Percentiles rank a stretch among this genome's conserved stretches.
Conservation (phyloP, 2,329 filamentous ascomycete genomes). For the Aspergillaceae sp. region DNA sequence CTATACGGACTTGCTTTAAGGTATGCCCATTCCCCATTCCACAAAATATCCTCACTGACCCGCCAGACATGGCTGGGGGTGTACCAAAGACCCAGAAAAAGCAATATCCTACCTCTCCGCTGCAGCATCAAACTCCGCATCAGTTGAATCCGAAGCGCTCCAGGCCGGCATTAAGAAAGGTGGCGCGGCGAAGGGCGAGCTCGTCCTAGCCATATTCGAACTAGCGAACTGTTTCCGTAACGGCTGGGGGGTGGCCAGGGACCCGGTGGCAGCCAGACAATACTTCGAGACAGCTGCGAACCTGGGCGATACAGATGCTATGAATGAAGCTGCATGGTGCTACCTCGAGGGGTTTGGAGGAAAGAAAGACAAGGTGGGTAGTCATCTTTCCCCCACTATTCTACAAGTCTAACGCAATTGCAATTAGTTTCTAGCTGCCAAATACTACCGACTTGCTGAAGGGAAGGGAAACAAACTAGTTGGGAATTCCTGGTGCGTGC, state of each 20-base stretch:
- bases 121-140: conserved; percentile 82
- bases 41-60: conserved; percentile 9
- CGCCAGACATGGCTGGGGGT: conserved; percentile 84
- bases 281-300: conserved; percentile 98
- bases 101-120: conserved; percentile 79
- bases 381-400: not conserved
- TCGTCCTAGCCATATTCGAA: conserved; percentile 94
- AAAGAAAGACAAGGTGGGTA: conserved; percentile 93
- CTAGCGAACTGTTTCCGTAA: conserved; percentile 69
- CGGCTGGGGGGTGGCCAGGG: conserved; percentile 84
- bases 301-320: conserved; percentile 89
- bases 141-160: conserved; percentile 76
- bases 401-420: not conserved
- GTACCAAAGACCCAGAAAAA: conserved; percentile 58
- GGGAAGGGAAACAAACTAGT: conserved; percentile 79
- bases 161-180: conserved; percentile 85
- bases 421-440: conserved; percentile 53
- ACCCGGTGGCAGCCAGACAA: conserved; percentile 73
- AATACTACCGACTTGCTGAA: conserved; percentile 88
- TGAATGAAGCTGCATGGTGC: conserved; percentile 96
- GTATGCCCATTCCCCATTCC: conserved; percentile 36
- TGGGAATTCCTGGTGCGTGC: conserved; percentile 83
- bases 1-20: conserved; percentile 86
- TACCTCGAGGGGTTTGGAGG: conserved; percentile 94
- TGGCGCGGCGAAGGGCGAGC: conserved; percentile 87